A percentile compares a stretch with the other conserved stretches of the same genome.
Conservation (phyloP, 139 green algal species). For the Deuterostichococcus epilithicus region DNA sequence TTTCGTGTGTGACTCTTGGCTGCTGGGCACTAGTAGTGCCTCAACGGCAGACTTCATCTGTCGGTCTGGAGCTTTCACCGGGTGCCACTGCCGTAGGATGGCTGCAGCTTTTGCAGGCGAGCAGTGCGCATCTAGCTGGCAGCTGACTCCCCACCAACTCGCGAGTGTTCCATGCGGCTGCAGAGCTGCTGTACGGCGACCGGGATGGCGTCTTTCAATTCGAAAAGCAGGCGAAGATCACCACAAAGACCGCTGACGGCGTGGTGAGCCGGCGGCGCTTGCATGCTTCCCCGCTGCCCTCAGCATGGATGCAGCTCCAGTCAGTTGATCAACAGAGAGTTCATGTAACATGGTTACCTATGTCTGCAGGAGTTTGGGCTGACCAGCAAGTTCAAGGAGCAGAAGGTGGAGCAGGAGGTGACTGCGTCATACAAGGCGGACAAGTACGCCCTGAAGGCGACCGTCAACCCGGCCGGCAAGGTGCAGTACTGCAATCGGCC, state of each 20-base stretch:
- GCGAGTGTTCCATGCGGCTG: neutral
- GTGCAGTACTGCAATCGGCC: too few relatives aligned
- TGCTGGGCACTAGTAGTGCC: too few relatives aligned
- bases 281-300: neutral
- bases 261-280: conserved; percentile 29
- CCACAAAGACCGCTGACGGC: conserved; percentile 45
- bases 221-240: conserved; percentile 36
- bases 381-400: conserved; percentile 23
- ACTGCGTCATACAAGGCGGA: conserved; percentile 37
- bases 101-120: neutral
- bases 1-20: too few relatives aligned
- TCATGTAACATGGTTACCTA: too few relatives aligned
- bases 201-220: conserved; percentile 41
- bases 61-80: too few relatives aligned
- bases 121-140: neutral
- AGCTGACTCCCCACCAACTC: neutral
- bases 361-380: conserved; percentile 43
- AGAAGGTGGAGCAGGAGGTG: conserved; percentile 30
- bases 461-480: conserved; percentile 37
- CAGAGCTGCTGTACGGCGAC: conserved; percentile 51
- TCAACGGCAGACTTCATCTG: too few relatives aligned
- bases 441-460: conserved; percentile 30
- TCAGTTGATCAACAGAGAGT: neutral
- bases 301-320: neutral
- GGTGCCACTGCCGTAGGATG: neutral